Base-by-base conservation (phyloP, 257 asterid species). In the Solanum phureja region DNA sequence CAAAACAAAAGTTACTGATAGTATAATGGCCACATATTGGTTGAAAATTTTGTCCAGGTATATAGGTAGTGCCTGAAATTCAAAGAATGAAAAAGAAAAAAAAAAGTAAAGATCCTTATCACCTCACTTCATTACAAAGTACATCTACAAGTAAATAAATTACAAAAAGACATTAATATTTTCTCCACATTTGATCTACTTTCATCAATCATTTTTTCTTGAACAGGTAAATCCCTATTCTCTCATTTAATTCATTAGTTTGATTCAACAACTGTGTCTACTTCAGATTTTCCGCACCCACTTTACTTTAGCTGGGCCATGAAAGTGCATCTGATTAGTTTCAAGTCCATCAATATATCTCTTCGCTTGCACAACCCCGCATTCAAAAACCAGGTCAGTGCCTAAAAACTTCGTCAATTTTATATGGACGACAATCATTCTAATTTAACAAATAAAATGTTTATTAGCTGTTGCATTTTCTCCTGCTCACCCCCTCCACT, bases 1-100 rank as follows among this genome's bases (percentile, higher is more conserved):
- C 86, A 97, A 94, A 88, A 97, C 99, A 92, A 97, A 97, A 69
- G 99, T 97, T 88, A 97, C 99, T 42, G 99, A 96, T 58, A 97
- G 90, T 91, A 96, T 91, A 88, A 97, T 97, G 83, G 99, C 99
- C 90, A 97, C 91, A 90, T 94, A 96, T 85, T 95, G 99, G 89
- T 96, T 97, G 94, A 97, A 97, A 83, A 97, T 79, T 88, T 93
- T 96, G 90, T 97, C 99, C 91, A 97, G 93, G 91, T 97, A 97
- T 89, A 97, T 88, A 5, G 98, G 99, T 87, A 97, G 98, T 72
- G 99, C 99, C 99, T 97, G 95, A 92, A 93, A 82, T 92, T 88
- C 87, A 91, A 75, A 27, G 31, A 83, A 23, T 58, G 24, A 74
- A 85, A 83, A 88, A 46, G 69, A 23, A 33, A 35, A 56, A 49